These are phyloP conservation scores for Talaromyces islandicus DNA, from an alignment of 2,329 filamentous ascomycete genomes.

Conservation along the genomic window DNA sequence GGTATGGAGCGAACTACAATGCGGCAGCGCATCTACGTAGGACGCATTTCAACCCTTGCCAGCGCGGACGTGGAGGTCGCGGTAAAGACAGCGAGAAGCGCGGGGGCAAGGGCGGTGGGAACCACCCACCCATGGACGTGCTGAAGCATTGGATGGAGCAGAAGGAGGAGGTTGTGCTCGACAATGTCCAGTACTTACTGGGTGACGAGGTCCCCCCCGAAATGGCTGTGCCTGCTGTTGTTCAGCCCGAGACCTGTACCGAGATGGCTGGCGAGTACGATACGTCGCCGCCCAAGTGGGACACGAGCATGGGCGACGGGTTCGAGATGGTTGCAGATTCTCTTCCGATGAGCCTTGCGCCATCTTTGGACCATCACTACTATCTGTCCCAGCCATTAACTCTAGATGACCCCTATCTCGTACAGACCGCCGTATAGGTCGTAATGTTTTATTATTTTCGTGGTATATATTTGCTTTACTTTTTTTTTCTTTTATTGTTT, in stretches of 20 bases:
- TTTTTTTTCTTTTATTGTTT: constrained; percentile 5
- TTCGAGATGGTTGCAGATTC: constrained; percentile 18
- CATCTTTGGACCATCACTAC: constrained; percentile 26
- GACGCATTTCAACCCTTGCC: constrained; percentile 74
- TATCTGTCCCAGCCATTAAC: constrained; percentile 26
- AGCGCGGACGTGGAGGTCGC: constrained; percentile 48
- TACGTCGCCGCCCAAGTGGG: constrained; percentile 19
- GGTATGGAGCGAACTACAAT: constrained; percentile 90
- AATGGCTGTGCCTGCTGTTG: constrained; percentile 11
- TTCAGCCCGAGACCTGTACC: constrained; percentile 9
- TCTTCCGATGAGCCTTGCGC: constrained; percentile 23
- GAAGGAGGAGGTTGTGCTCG: constrained; percentile 43
- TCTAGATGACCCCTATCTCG: constrained; percentile 31
- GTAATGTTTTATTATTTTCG: constrained; percentile 8
- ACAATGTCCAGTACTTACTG: constrained; percentile 24
- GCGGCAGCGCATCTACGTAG: constrained; percentile 84
- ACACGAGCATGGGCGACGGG: constrained; percentile 24
- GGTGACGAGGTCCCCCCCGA: constrained; percentile 20
- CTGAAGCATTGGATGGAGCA: constrained; percentile 58
- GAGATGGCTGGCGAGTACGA: constrained; percentile 15
- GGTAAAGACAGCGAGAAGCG: constrained; percentile 55
- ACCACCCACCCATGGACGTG: constrained; percentile 55
- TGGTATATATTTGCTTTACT: constrained; percentile 8
- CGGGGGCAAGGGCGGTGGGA: constrained; percentile 58
- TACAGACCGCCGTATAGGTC: constrained; percentile 26